These are phyloP conservation scores for Euphorbia lathyris DNA, from an alignment of 345 rosid species.

Conservation along the genomic window DNA sequence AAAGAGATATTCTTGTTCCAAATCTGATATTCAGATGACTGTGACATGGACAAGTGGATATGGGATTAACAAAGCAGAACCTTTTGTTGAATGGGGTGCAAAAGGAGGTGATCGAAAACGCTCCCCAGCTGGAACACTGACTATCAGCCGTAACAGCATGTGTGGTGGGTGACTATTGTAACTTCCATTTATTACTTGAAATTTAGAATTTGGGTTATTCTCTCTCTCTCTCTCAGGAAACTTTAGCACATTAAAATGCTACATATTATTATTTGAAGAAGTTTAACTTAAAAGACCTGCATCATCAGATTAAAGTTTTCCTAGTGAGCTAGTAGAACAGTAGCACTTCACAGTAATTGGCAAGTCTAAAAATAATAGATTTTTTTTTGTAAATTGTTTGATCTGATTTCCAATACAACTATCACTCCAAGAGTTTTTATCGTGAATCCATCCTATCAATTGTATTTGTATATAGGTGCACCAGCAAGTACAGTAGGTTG, in stretches of 20 bases:
- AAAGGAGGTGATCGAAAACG: slow-evolving; percentile 38
- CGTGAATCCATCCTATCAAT: slow-evolving; percentile 14
- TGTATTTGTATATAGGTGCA: slow-evolving; percentile 32
- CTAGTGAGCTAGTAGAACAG: neutral
- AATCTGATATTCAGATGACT: slow-evolving; percentile 48
- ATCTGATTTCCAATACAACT: neutral
- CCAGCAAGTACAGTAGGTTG: slow-evolving; percentile 77
- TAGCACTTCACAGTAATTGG: neutral
- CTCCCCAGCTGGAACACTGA: slow-evolving; percentile 65
- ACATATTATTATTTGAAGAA: neutral
- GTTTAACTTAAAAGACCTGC: neutral
- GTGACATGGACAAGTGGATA: slow-evolving; percentile 84
- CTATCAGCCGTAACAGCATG: slow-evolving; percentile 46
- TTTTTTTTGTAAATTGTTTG: neutral
- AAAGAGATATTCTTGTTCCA: neutral
- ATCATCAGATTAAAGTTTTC: neutral
- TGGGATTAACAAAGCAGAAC: slow-evolving; percentile 48
- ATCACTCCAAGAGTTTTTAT: neutral
- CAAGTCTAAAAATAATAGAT: neutral
- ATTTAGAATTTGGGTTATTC: neutral
- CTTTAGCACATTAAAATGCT: neutral
- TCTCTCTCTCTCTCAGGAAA: too few species aligned
- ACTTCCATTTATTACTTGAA: neutral
- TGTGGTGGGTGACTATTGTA: slow-evolving; percentile 44
- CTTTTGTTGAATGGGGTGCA: slow-evolving; percentile 64